Percentiles rank a stretch among this genome's conserved stretches.
Conservation (phyloP, 2,329 filamentous ascomycete species). For the Arthrobotrys pseudoclavata region DNA sequence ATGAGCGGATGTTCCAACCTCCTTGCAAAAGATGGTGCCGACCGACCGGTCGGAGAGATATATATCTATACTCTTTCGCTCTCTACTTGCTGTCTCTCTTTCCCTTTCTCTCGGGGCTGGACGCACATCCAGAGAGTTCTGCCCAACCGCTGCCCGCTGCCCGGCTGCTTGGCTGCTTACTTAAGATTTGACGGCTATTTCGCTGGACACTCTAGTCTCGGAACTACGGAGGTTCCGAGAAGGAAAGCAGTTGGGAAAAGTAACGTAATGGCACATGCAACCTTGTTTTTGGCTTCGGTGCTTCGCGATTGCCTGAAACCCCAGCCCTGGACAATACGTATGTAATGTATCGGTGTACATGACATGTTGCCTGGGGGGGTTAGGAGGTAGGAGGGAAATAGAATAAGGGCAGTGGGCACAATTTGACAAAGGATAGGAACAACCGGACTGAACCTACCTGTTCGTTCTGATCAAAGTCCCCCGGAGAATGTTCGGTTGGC, state of each 20-base stretch:
- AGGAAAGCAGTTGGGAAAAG: constrained; percentile 37
- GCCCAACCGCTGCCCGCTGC: constrained; percentile 55
- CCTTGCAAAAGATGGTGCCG: constrained; percentile 37
- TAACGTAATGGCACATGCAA: constrained; percentile 60
- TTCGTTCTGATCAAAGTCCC: constrained; percentile 3
- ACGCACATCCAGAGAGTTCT: constrained; percentile 39
- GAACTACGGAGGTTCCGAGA: constrained; percentile 48
- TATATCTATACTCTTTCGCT: constrained; percentile 30
- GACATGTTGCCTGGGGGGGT: constrained; percentile 15
- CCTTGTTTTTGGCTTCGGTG: constrained; percentile 21
- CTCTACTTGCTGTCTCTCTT: not conserved
- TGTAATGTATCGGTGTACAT: constrained; percentile 15
- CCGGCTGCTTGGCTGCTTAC: constrained; percentile 59
- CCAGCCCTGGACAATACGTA: constrained; percentile 31
- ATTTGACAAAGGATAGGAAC: constrained; percentile 38
- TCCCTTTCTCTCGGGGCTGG: constrained; percentile 14
- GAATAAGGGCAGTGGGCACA: constrained; percentile 44
- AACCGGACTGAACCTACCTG: constrained; percentile 37
- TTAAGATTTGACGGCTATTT: constrained; percentile 59
- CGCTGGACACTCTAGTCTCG: constrained; percentile 44
- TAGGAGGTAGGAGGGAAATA: constrained; percentile 25
- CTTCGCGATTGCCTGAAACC: constrained; percentile 55
- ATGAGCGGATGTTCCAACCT: constrained; percentile 7
- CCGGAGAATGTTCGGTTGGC: constrained; percentile 52
- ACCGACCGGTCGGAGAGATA: constrained; percentile 38